A percentile compares a stretch with the other conserved stretches of the same genome.
Conservation (phyloP, 305 asterid genomes). For the Solanum chacoense region DNA sequence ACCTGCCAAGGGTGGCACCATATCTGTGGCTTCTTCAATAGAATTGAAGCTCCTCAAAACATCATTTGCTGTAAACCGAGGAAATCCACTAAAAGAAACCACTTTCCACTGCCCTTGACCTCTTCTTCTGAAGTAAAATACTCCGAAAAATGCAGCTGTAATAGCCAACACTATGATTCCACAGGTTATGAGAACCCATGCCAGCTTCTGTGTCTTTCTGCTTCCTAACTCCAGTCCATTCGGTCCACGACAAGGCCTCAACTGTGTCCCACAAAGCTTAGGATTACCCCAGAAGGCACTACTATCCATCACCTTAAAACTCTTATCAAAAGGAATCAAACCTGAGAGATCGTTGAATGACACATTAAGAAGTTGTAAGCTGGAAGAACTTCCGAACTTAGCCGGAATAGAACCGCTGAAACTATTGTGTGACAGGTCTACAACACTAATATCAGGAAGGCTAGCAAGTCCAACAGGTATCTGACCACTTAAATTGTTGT, state of each 20-base stretch:
- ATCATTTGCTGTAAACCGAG: slow-evolving; percentile 65
- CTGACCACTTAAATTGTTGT: slow-evolving; percentile 52
- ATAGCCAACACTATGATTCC: slow-evolving; percentile 46
- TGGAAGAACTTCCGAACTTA: slow-evolving; percentile 37
- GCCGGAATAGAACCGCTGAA: slow-evolving; percentile 47
- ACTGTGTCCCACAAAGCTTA: slow-evolving; percentile 67
- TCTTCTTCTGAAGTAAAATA: slow-evolving; percentile 42
- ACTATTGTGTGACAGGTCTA: slow-evolving; percentile 57
- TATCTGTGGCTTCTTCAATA: slow-evolving; percentile 23
- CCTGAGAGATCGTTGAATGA: slow-evolving; percentile 79
- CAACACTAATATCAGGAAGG: slow-evolving; percentile 39
- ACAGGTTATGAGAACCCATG: slow-evolving; percentile 75
- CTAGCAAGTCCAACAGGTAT: slow-evolving; percentile 49
- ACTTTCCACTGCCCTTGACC: slow-evolving; percentile 52
- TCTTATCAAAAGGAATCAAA: slow-evolving; percentile 43
- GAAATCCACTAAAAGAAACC: slow-evolving; percentile 59
- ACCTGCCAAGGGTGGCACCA: slow-evolving; percentile 19
- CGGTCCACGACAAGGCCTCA: slow-evolving; percentile 44
- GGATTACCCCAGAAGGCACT: slow-evolving; percentile 74
- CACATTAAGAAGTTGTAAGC: slow-evolving; percentile 55
- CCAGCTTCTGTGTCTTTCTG: slow-evolving; percentile 58
- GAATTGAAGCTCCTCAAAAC: slow-evolving; percentile 58
- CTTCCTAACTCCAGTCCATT: slow-evolving; percentile 56
- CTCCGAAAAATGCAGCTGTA: slow-evolving; percentile 35
- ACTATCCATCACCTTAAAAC: slow-evolving; percentile 41